Evolutionary conservation across 345 rosid species (phyloP).

Genomic region (Pugionium cornutum): DNA sequence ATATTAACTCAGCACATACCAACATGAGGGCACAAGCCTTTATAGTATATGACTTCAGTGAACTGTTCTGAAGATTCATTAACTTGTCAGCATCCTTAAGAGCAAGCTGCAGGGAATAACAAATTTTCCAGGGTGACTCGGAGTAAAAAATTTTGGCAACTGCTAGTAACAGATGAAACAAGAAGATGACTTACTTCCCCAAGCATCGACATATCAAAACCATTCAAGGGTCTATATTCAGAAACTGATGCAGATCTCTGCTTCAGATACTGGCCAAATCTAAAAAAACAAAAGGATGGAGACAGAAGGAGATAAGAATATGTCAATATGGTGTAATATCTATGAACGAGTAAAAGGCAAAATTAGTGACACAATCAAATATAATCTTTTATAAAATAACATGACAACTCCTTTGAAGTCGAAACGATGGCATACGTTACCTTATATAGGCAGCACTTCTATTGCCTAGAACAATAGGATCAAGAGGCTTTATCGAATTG

Average conservation of each 20-base stretch:
- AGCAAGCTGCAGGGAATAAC: slow-evolving; percentile 65
- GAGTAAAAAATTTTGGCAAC: slow-evolving; percentile 6
- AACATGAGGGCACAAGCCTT: slow-evolving; percentile 74
- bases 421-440: slow-evolving; percentile 38
- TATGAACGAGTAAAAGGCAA: slow-evolving; percentile 7
- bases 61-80: slow-evolving; percentile 51
- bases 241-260: slow-evolving; percentile 70
- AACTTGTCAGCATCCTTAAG: slow-evolving; percentile 91
- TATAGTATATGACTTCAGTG: slow-evolving; percentile 54
- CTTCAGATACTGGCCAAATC: slow-evolving; percentile 78
- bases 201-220: slow-evolving; percentile 87
- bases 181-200: slow-evolving; percentile 70
- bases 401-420: slow-evolving; percentile 19
- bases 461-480: slow-evolving; percentile 77
- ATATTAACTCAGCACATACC: slow-evolving; percentile 48
- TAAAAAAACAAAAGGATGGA: slow-evolving; percentile 35
- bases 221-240: slow-evolving; percentile 70
- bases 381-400: background rate
- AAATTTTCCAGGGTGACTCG: slow-evolving; percentile 21
- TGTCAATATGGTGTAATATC: slow-evolving; percentile 13
- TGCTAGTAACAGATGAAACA: slow-evolving; percentile 22
- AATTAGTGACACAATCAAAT: slow-evolving; percentile 2
- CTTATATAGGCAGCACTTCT: slow-evolving; percentile 82
- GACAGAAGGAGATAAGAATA: slow-evolving; percentile 30
- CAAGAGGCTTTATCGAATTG: slow-evolving; percentile 63